Percentiles rank a stretch among this genome's conserved stretches.
phyloP scores from a whole-genome alignment of 306 rosid genomes.

The Prunus salicina region DNA sequence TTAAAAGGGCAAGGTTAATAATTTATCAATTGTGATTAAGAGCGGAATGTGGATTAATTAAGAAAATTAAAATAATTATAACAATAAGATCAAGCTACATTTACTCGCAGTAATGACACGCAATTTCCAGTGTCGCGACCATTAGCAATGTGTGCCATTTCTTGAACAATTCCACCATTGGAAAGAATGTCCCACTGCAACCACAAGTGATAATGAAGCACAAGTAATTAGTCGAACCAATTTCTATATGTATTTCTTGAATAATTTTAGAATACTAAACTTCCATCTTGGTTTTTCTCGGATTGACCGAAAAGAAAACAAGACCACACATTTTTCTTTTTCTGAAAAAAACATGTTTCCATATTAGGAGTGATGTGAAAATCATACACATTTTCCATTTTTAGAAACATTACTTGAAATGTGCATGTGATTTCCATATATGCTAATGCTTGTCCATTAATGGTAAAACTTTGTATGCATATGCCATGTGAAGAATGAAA shows the following conservation, averaged over 20 bases:
- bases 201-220: background rate
- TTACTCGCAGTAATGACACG: slow-evolving; percentile 83
- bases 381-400: background rate
- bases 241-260: no score
- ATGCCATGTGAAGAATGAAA: background rate
- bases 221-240: no score
- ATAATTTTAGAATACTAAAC: background rate
- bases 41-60: background rate
- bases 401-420: background rate
- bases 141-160: slow-evolving; percentile 96
- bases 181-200: slow-evolving; percentile 97
- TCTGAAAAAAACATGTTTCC: background rate
- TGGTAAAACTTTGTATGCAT: background rate
- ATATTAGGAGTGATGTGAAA: background rate
- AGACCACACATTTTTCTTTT: no score
- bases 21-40: background rate
- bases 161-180: slow-evolving; percentile 88
- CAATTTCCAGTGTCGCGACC: slow-evolving; percentile 89
- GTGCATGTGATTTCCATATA: background rate
- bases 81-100: slow-evolving; percentile 39
- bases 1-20: background rate
- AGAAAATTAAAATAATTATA: background rate
- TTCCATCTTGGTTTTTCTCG: background rate
- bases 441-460: background rate
- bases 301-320: no score